Evolutionary conservation across 352 stramenopile species (phyloP).

Genomic region (Globisporangium paddicum): DNA sequence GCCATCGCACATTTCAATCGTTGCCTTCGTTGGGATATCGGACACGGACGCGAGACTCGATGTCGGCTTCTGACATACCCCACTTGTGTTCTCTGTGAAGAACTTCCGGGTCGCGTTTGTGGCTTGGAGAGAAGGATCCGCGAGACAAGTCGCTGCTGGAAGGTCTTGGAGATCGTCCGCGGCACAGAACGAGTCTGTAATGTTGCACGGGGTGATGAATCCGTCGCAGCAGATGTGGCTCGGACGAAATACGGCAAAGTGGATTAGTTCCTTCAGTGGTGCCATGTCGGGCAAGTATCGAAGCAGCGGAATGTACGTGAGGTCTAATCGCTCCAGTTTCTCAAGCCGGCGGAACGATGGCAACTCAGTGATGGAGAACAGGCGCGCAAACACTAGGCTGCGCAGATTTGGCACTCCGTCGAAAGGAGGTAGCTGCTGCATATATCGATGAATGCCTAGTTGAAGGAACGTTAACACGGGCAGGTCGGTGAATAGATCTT

Average conservation of each 20-base stretch:
- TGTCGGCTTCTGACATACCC: constrained; percentile 14
- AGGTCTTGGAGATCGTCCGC: neutral
- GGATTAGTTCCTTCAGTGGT: constrained; percentile 8
- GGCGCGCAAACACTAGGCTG: constrained; percentile 22
- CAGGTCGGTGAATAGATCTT: constrained; percentile 30
- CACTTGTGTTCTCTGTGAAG: constrained; percentile 8
- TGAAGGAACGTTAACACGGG: constrained; percentile 29
- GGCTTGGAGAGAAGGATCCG: neutral
- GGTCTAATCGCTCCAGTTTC: constrained; percentile 22
- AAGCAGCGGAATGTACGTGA: constrained; percentile 17
- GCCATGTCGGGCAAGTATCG: constrained; percentile 20
- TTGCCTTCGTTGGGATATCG: constrained; percentile 16
- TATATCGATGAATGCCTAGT: constrained; percentile 22
- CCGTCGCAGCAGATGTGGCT: constrained; percentile 34
- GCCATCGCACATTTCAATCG: constrained; percentile 23
- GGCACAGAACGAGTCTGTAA: constrained; percentile 21
- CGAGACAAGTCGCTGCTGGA: constrained; percentile 13
- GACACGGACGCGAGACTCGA: constrained; percentile 2
- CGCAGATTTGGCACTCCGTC: constrained; percentile 23
- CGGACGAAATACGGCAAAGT: constrained; percentile 23
- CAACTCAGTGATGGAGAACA: constrained; percentile 18
- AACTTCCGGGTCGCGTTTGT: constrained; percentile 7
- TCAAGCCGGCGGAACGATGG: constrained; percentile 19
- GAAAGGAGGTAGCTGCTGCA: constrained; percentile 24
- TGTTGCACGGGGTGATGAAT: constrained; percentile 23